Conservation (phyloP, 768 basidiomycete genomes). For the Tylopilus sp. region DNA sequence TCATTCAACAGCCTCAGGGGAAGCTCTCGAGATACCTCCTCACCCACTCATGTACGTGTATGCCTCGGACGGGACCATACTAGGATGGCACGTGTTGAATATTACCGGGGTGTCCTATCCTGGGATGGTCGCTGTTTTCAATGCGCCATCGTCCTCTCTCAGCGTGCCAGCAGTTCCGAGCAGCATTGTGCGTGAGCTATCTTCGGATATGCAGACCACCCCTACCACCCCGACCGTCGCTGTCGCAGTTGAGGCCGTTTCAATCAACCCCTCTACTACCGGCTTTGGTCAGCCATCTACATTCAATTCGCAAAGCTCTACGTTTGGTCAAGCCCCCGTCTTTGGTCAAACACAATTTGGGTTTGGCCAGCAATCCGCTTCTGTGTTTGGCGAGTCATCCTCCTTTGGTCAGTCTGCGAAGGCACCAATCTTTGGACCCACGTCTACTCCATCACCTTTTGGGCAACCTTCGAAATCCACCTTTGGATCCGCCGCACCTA, state of each 20-base stretch:
- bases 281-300: constrained; percentile 35
- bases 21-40: constrained; percentile 40
- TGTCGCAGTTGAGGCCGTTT: constrained; percentile 16
- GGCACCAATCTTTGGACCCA: constrained; percentile 13
- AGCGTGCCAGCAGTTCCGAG: constrained; percentile 11
- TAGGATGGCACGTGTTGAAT: constrained; percentile 70
- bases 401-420: constrained; percentile 19
- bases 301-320: constrained; percentile 22
- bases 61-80: constrained; percentile 73
- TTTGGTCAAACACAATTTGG: constrained; percentile 18
- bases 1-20: constrained; percentile 39
- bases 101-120: constrained; percentile 49
- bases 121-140: constrained; percentile 42
- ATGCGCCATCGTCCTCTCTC: constrained; percentile 7
- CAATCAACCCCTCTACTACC: constrained; percentile 30
- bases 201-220: constrained; percentile 30
- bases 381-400: constrained; percentile 23
- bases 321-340: constrained; percentile 32
- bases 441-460: constrained; percentile 17
- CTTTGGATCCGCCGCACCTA: constrained; percentile 21
- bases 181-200: constrained; percentile 26
- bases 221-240: constrained; percentile 21
- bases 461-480: constrained; percentile 14
- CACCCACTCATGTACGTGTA: constrained; percentile 72
- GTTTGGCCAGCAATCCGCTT: constrained; percentile 17